Evolutionary conservation across 805 yeast genomes (phyloP).

Genomic region (Metschnikowia borealis): DNA sequence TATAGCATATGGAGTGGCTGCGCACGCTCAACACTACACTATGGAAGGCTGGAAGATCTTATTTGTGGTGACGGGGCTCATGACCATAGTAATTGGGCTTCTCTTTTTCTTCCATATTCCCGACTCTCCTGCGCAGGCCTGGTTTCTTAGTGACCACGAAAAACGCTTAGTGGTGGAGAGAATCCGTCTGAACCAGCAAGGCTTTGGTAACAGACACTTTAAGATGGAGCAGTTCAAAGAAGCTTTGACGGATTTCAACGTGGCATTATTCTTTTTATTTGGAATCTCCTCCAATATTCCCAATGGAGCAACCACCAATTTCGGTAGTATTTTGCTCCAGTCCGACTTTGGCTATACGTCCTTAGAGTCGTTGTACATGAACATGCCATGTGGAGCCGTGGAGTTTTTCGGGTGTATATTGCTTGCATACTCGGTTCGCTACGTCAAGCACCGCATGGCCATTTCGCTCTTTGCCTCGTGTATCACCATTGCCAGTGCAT

Average conservation of each 20-base stretch:
- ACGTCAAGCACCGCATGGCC: conserved; percentile 30
- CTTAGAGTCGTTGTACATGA: conserved; percentile 21
- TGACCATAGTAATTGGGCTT: conserved; percentile 51
- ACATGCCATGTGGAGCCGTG: conserved; percentile 27
- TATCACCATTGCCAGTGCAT: conserved; percentile 14
- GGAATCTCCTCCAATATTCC: conserved; percentile 26
- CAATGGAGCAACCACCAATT: conserved; percentile 29
- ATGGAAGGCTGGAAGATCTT: conserved; percentile 58
- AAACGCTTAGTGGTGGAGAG: conserved; percentile 43
- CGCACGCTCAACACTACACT: conserved; percentile 34
- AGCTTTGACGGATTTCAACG: conserved; percentile 45
- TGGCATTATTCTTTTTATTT: conserved; percentile 35
- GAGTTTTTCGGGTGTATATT: conserved; percentile 24
- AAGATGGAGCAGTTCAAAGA: conserved; percentile 53
- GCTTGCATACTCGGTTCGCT: conserved; percentile 19
- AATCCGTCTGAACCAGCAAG: conserved; percentile 52
- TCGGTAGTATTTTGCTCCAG: conserved; percentile 27
- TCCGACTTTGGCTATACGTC: conserved; percentile 23
- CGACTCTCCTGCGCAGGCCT: conserved; percentile 46
- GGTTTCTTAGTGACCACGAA: conserved; percentile 45
- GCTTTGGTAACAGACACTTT: conserved; percentile 53
- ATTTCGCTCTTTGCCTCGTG: conserved; percentile 24
- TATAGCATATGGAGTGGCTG: conserved; percentile 52
- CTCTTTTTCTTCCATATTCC: conserved; percentile 50
- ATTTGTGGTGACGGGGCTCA: conserved; percentile 56